phyloP scores from a whole-genome alignment of 148 eudicot genomes.

The Vaccinium macrocarpon region DNA sequence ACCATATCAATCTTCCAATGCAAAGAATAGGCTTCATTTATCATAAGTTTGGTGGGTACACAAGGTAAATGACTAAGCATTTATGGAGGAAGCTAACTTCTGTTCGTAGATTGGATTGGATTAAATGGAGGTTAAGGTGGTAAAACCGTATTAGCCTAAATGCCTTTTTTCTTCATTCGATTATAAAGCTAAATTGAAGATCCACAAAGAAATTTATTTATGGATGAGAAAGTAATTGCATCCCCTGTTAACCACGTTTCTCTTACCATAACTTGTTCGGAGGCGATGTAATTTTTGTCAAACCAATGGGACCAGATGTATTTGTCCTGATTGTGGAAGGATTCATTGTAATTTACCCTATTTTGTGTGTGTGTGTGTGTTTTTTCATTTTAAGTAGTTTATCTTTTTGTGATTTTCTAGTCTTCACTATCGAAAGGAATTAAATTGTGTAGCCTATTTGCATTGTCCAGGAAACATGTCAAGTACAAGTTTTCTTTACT shows the following conservation, averaged over 20 bases:
- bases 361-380: background rate
- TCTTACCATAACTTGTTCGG: background rate
- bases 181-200: background rate
- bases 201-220: background rate
- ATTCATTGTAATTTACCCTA: background rate
- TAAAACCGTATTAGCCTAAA: background rate
- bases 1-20: background rate
- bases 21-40: background rate
- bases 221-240: background rate
- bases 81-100: background rate
- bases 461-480: background rate
- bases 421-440: background rate
- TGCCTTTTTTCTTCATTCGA: background rate
- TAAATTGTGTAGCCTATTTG: background rate
- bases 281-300: background rate
- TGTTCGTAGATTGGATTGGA: background rate
- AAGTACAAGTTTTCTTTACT: background rate
- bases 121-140: background rate
- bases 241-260: background rate
- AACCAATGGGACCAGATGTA: background rate
- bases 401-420: background rate
- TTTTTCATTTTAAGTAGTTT: background rate
- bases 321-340: background rate
- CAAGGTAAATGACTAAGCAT: background rate
- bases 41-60: background rate